Conservation (phyloP, 805 yeast genomes). For the Starmerella etchellsii region DNA sequence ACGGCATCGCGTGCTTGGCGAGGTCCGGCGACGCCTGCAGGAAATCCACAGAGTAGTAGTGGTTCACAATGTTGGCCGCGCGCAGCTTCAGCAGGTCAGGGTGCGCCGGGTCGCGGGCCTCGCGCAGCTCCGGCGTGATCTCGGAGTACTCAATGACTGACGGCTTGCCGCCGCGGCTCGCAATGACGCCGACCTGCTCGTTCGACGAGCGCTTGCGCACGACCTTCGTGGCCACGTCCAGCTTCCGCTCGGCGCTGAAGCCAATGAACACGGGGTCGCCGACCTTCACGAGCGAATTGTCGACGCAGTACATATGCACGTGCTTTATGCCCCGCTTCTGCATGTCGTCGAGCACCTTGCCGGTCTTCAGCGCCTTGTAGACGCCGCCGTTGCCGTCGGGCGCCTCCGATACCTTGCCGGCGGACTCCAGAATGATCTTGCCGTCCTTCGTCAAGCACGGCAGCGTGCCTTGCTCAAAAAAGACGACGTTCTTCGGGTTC, state of each 20-base stretch:
- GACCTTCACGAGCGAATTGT: slow-evolving; percentile 77
- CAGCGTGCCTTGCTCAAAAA: slow-evolving; percentile 89
- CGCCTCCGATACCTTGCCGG: slow-evolving; percentile 52
- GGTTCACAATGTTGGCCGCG: slow-evolving; percentile 96
- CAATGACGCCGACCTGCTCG: slow-evolving; percentile 89
- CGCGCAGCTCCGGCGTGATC: slow-evolving; percentile 61
- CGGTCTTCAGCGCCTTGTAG: slow-evolving; percentile 63
- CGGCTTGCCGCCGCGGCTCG: slow-evolving; percentile 45
- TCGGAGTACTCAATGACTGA: slow-evolving; percentile 94
- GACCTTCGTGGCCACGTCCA: slow-evolving; percentile 79
- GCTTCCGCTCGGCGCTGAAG: slow-evolving; percentile 54
- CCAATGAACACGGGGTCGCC: slow-evolving; percentile 91
- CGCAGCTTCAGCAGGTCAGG: slow-evolving; percentile 53
- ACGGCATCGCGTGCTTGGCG: slow-evolving; percentile 55
- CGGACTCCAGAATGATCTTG: slow-evolving; percentile 50
- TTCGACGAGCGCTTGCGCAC: slow-evolving; percentile 81
- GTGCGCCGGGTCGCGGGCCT: slow-evolving; percentile 41
- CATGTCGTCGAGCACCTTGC: slow-evolving; percentile 59
- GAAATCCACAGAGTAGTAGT: slow-evolving; percentile 78
- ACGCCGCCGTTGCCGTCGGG: slow-evolving; percentile 99
- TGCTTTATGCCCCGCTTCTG: slow-evolving; percentile 59
- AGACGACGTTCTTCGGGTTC: slow-evolving; percentile 42
- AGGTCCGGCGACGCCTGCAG: slow-evolving; percentile 44
- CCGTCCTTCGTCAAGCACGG: slow-evolving; percentile 78
- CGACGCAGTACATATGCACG: slow-evolving; percentile 94